Conservation (phyloP, 768 basidiomycete species). For the Naganishia vishniacii region DNA sequence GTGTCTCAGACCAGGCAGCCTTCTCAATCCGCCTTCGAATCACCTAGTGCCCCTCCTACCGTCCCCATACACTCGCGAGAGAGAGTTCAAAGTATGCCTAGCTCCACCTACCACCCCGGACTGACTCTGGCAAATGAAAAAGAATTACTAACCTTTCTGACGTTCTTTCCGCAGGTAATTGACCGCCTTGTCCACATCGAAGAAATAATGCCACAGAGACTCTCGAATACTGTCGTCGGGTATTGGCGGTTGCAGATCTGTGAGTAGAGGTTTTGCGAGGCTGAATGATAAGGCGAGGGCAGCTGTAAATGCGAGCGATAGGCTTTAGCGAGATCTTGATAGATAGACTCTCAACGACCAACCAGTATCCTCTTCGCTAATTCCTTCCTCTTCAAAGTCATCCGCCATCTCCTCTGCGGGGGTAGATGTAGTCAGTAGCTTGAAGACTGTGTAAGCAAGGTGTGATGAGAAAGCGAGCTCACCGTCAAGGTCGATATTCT, state of each 20-base stretch:
- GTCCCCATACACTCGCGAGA: constrained; percentile 33
- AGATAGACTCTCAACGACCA: neutral
- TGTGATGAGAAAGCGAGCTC: neutral
- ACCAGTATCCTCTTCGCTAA: constrained; percentile 65
- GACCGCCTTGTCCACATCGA: constrained; percentile 72
- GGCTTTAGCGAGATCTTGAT: neutral
- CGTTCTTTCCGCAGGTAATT: constrained; percentile 64
- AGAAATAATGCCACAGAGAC: constrained; percentile 79
- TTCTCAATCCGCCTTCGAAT: neutral
- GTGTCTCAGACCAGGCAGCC: neutral
- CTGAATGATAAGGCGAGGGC: constrained; percentile 68
- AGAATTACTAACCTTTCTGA: constrained; percentile 66
- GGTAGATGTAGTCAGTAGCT: too few relatives aligned
- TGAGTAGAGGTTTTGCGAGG: constrained; percentile 63
- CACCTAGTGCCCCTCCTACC: neutral
- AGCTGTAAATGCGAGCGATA: constrained; percentile 51
- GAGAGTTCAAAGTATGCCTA: too few relatives aligned
- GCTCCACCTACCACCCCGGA: too few relatives aligned
- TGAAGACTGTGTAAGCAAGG: neutral
- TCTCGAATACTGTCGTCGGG: constrained; percentile 71
- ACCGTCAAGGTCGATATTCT: constrained; percentile 71
- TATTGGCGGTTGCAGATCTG: constrained; percentile 60
- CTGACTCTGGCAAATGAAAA: constrained; percentile 28
- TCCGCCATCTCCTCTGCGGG: constrained; percentile 91
- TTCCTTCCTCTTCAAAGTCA: constrained; percentile 51